Conservation (phyloP, 2,329 filamentous ascomycete species). For the Atkinsonella texensis region DNA sequence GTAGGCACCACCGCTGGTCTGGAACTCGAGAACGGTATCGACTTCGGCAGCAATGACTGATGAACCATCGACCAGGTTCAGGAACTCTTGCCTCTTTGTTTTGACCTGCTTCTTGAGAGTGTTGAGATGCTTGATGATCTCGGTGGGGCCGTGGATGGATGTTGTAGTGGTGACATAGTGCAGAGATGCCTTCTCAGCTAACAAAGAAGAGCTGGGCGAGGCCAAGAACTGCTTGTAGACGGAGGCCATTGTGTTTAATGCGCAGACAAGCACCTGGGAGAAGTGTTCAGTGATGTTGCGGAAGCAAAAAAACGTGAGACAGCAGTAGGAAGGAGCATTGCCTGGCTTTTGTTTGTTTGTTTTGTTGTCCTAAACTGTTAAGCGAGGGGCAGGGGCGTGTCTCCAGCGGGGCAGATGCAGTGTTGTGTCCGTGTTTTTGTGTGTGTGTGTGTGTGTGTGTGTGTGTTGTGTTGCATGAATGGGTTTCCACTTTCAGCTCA, state of each 20-base stretch:
- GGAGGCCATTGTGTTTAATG: conserved; percentile 24
- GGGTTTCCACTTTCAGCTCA: not conserved
- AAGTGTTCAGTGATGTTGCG: not conserved
- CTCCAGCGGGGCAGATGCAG: not conserved
- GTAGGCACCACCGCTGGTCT: conserved; percentile 70
- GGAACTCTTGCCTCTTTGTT: conserved; percentile 69
- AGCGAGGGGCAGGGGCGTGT: not conserved
- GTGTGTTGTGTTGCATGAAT: too few species aligned
- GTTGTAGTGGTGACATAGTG: conserved; percentile 88
- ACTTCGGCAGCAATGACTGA: conserved; percentile 70
- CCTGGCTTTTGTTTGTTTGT: not conserved
- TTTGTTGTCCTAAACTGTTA: not conserved
- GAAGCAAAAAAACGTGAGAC: not conserved
- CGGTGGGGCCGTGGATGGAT: conserved; percentile 54
- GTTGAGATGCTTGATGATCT: conserved; percentile 74
- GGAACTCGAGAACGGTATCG: conserved; percentile 73
- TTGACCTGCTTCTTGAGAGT: conserved; percentile 61
- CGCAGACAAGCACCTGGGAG: not conserved
- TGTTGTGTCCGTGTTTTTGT: too few species aligned
- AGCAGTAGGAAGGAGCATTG: not conserved
- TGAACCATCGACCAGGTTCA: conserved; percentile 61
- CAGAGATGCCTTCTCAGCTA: conserved; percentile 55
- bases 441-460: too few species aligned
- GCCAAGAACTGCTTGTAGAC: conserved; percentile 63
- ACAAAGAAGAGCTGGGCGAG: conserved; percentile 48